Evolutionary conservation across 164 flowering plant genomes (phyloP), one percentile per base, ranked within the genome.

Genomic region (Macadamia integrifolia): DNA sequence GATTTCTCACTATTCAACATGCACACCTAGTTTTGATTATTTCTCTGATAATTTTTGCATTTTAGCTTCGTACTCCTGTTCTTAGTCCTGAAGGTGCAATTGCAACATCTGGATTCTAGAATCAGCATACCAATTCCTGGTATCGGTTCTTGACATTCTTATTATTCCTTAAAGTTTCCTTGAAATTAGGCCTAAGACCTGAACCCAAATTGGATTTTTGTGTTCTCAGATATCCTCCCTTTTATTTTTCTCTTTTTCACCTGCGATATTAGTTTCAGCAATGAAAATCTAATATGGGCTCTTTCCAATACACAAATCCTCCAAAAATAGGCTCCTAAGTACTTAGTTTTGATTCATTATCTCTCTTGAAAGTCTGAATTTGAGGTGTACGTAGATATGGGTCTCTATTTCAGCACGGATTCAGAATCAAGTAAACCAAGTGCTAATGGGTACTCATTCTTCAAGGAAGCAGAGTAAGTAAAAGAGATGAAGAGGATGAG

Each of bases 351-450:
- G 50, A 46, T 46, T 9, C 13, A 17, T 53, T 4, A 4, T 53
- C 57, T 11, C 17, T 53, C 57, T 17, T 53, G 15, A 29, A 58
- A 46, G 9, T 46, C 7, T 11, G 13, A 46, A 11, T 46, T 11
- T 0, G 13, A 9, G 50, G 13, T 11, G 9, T 46, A 8, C 12
- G 6, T 11, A 56, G 52, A 66, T 55, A 81, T 81, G 84, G 84
- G 84, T 64, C 44, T 17, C 13, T 74, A 75, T 48, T 74, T 59
- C 62, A 61, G 75, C 65, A 81, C 67, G 46, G 62, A 43, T 13
- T 60, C 59, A 29, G 23, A 23, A 23, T 0, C 23, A 23, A 23
- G 23, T 23, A 23, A 23, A 23, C 23, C 23, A 23, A 23, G 23
- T 23, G 23, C 23, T 23, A 23, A 23, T 23, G 23, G 23, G 23